Evolutionary conservation across 371 early-diverging fungal species (phyloP), one percentile per base, ranked within the genome.

Genomic region (Mucor sp.): DNA sequence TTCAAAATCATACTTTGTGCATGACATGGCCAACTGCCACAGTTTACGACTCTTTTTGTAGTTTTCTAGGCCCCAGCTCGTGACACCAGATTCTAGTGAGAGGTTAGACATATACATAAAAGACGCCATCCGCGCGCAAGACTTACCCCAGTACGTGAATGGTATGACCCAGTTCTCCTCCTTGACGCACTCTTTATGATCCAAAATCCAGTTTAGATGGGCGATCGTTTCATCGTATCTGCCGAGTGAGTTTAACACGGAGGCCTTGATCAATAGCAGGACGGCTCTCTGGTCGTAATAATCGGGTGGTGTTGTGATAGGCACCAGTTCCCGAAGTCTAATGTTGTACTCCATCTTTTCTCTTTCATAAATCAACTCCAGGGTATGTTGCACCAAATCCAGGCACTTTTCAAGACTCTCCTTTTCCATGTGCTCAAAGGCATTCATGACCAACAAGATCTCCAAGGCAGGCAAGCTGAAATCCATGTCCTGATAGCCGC

Each of bases 91-190:
- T 72, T 89, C 89, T 79, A 66, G 77, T 37, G 14, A 11, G 14
- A 14, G 14, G 37, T 37, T 37, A 37, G 37, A 37, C 14, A 30
- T 55, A 28, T 25, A 53, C 15, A 37, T 19, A 37, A 37, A 59
- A 60, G n/a, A n/a, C 27, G 19, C 23, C 5, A 28, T 37, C 56
- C 41, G 3, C 23, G 9, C 21, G 8, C 28, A 15, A 7, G 17
- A 68, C 39, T 77, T 84, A 77, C 87, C 87, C 87, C 88, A 89
- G 64, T 83, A 87, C n/a, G 88, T 79, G 69, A 89, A 89, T 28
- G 89, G 89, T 4, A 85, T 70, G 15, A 87, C 82, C 87, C 87
- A 89, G 8, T 78, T 83, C 53, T 89, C 88, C 4, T 82, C 73
- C 28, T 74, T 70, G 48, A 86, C 77, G 48, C 70, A 74, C 14